Evolutionary conservation across 2,329 filamentous ascomycete species (phyloP).

Genomic region (Aspergillus brasiliensis): DNA sequence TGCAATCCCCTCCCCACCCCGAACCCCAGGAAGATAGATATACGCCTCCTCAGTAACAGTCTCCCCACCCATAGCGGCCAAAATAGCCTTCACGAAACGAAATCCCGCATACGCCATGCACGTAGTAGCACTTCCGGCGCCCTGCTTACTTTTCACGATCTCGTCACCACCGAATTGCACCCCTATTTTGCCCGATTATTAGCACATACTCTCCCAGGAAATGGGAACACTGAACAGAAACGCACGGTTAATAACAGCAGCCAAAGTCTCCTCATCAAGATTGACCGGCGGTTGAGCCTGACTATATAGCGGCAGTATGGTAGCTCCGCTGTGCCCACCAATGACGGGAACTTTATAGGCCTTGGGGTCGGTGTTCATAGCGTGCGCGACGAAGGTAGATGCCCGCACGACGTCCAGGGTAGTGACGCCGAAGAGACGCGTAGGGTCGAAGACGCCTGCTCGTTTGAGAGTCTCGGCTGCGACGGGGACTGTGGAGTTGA

Average conservation of each 20-base stretch:
- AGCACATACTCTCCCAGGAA: background rate
- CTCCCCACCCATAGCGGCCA: background rate
- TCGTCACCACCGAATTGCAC: background rate
- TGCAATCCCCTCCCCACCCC: background rate
- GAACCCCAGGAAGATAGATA: background rate
- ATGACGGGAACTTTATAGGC: background rate
- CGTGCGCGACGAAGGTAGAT: background rate
- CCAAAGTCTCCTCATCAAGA: background rate
- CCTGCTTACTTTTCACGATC: background rate
- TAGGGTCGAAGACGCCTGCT: background rate
- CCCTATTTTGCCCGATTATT: background rate
- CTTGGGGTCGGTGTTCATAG: background rate
- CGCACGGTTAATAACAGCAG: background rate
- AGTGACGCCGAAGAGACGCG: background rate
- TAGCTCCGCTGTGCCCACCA: background rate
- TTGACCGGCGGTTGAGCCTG: background rate
- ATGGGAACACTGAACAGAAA: too few species aligned
- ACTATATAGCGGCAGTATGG: background rate
- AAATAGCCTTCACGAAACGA: background rate
- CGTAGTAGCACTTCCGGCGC: background rate
- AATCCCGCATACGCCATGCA: background rate
- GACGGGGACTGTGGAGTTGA: background rate
- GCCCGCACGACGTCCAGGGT: background rate
- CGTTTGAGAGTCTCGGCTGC: background rate
- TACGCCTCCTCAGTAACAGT: background rate